A percentile compares a stretch with the other conserved stretches of the same genome.
These are phyloP conservation scores for Erysimum cheiri DNA, from an alignment of 441 rosid species.

Conservation along the genomic window DNA sequence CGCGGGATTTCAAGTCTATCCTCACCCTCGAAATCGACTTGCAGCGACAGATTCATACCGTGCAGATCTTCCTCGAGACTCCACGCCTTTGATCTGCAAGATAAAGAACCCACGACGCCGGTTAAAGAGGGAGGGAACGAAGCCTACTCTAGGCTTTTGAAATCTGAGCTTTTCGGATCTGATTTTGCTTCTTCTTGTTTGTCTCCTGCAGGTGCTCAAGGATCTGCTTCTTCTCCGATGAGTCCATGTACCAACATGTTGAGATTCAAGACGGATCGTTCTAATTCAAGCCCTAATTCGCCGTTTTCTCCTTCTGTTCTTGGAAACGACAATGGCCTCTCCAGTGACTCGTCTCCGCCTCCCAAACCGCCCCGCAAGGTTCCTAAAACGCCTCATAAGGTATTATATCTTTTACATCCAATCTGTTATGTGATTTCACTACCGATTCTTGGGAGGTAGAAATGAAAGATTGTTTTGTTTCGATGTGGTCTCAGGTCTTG, in stretches of 20 bases:
- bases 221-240: slow-evolving; percentile 63
- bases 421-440: neutral
- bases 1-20: slow-evolving; percentile 70
- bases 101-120: slow-evolving; percentile 65
- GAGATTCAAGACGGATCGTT: slow-evolving; percentile 79
- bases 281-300: slow-evolving; percentile 70
- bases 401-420: slow-evolving; percentile 17
- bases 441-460: neutral
- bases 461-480: slow-evolving; percentile 3
- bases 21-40: slow-evolving; percentile 79
- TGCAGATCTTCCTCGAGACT: slow-evolving; percentile 97
- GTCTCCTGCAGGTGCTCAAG: slow-evolving; percentile 77
- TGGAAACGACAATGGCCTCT: slow-evolving; percentile 66
- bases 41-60: slow-evolving; percentile 96
- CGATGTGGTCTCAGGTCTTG: slow-evolving; percentile 62
- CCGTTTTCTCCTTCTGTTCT: slow-evolving; percentile 85
- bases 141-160: slow-evolving; percentile 76
- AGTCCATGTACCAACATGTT: slow-evolving; percentile 87
- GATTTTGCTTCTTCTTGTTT: slow-evolving; percentile 66
- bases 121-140: slow-evolving; percentile 96
- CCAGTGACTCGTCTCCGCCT: slow-evolving; percentile 76
- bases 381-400: slow-evolving; percentile 98
- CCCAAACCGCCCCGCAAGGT: slow-evolving; percentile 92
- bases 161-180: slow-evolving; percentile 93
- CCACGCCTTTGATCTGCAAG: slow-evolving; percentile 85